Base-by-base conservation (phyloP, 352 stramenopile species). In the Globisporangium solare region DNA sequence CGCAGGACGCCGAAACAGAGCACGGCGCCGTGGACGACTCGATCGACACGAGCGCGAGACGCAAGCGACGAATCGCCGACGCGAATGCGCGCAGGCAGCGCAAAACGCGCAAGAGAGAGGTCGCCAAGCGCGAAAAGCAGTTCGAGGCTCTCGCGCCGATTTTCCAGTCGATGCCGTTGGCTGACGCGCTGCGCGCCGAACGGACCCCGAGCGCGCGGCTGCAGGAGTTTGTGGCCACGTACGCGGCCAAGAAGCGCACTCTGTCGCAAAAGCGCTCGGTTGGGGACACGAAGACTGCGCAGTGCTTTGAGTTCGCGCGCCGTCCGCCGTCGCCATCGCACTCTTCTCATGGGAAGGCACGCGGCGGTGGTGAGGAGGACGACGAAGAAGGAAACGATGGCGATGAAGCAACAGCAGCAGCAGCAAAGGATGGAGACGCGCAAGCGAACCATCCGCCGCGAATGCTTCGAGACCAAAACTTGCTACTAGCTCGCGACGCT, bases 231-330 rank as follows among this genome's bases (percentile, higher is more conserved):
- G 60, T 79, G n/a, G 43, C 64, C 47, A 70, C 61, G n/a, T 85
- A 83, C 57, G 58, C 67, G n/a, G 53, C 73, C 21, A 88, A 89
- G 64, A 73, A 74, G 58, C 55, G 69, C 45, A 49, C 67, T 24
- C 39, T 82, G 40, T 52, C 56, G 58, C 68, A 79, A 60, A 89
- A 89, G 64, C 72, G 81, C 22, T 88, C 79, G 39, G 47, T 65
- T 40, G 69, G 71, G 0, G 70, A 88, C 51, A 92, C 79, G 2
- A 60, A 70, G 18, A 85, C 79, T 35, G 57, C 73, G 0, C 54
- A 74, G 58, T 72, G 73, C 68, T 92, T 88, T 70, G 73, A 78
- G 32, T 92, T 89, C 62, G 81, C 81, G 31, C 56, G 79, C 5
- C 64, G 64, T 8, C 47, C 65, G 24, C 63, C 50, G 1, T 14